Conservation (phyloP, 495 filamentous ascomycete genomes). For the Aspergillus incahuasiensis region DNA sequence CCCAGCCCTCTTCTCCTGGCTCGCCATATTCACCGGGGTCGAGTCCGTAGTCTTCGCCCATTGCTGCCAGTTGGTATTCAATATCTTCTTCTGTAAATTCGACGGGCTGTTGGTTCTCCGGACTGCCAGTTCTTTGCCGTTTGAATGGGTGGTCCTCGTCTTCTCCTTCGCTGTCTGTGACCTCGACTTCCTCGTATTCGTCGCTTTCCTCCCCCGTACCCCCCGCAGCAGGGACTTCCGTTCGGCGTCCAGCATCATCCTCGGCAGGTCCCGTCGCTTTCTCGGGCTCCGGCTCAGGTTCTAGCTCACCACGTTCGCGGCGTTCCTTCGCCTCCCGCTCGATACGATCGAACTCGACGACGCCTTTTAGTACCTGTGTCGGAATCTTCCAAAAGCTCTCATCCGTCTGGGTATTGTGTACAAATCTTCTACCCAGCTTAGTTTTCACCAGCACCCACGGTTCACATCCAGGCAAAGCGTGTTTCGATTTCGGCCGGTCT, state of each 20-base stretch:
- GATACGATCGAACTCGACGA: conserved; percentile 62
- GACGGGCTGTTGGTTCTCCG: conserved; percentile 52
- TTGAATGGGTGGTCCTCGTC: conserved; percentile 55
- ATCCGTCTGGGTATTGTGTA: conserved; percentile 75
- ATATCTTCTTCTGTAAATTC: conserved; percentile 97
- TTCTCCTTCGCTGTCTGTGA: conserved; percentile 63
- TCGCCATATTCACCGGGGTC: conserved; percentile 69
- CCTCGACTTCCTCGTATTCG: conserved; percentile 88
- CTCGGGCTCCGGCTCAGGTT: conserved; percentile 32
- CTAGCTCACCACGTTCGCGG: conserved; percentile 35
- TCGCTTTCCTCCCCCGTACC: conserved; percentile 44
- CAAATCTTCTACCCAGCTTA: conserved; percentile 80
- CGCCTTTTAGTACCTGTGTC: conserved; percentile 71
- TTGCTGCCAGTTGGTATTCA: conserved; percentile 80
- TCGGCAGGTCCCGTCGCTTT: conserved; percentile 4
- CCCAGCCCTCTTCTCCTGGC: conserved; percentile 58
- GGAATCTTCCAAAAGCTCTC: conserved; percentile 93
- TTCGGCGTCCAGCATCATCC: conserved; percentile 3
- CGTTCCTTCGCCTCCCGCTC: conserved; percentile 49
- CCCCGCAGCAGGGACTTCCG: background rate
- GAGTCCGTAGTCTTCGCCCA: conserved; percentile 74
- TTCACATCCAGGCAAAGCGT: conserved; percentile 70
- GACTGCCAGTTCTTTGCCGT: conserved; percentile 60
- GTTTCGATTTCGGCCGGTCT: conserved; percentile 79
- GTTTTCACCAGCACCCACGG: conserved; percentile 95